Base-by-base conservation (phyloP, 352 stramenopile genomes). In the Halophytophthora polymorphica region DNA sequence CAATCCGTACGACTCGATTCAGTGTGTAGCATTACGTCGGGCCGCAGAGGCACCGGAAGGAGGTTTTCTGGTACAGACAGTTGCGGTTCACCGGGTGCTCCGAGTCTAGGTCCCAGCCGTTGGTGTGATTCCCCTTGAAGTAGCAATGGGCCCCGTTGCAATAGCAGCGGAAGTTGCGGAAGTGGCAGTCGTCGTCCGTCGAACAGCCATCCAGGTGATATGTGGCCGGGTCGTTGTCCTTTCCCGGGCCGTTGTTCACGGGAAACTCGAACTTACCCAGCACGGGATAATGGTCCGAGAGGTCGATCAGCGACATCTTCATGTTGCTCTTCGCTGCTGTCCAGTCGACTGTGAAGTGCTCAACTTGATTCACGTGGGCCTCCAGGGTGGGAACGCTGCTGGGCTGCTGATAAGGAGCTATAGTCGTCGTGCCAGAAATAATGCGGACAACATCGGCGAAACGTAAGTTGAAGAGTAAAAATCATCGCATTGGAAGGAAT, bases 241-340 rank as follows among this genome's bases (percentile, higher is more conserved):
- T 65, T 8, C 61, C 61, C 29, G 71, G 58, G 1, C 64, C 68
- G 15, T 25, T 58, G 23, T 73, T 74, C 14, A 89, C 64, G 1
- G 66, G 61, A 37, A 91, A 93, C 37, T 78, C 66, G 33, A 91
- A 89, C 45, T 75, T 73, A 11, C 69, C 75, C 4, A 82, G 63
- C 35, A 93, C 83, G 0, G 83, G 83, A 43, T 87, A 93, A 52
- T 93, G 83, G 42, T 93, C 83, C 6, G 80, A 91, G 10, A 90
- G 42, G 36, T 93, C 83, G 3, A 87, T 53, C 12, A 91, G 44
- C 6, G 71, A 49, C 48, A 93, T 83, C 45, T 73, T 71, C 50
- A 60, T 66, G 45, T 72, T 71, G 47, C 64, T 77, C 58, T 85
- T 51, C 2, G 74, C 54, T 0, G 62, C 70, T 12, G 73, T 87